Conservation (phyloP, 148 eudicot genomes). For the Camellia lanceoleosa region DNA sequence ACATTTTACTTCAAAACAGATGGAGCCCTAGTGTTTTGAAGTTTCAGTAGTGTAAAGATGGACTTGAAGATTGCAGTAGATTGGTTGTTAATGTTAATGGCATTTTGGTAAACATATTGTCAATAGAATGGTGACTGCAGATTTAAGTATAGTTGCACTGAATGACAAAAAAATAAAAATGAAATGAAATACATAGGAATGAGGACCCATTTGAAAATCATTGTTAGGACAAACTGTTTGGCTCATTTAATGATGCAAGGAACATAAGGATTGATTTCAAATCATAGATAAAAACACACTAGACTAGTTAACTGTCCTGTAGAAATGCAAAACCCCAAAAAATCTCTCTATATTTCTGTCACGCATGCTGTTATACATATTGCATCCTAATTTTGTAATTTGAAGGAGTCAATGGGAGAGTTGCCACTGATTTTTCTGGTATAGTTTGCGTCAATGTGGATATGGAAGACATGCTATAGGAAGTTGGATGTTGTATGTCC, state of each 20-base stretch:
- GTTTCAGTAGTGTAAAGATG: not conserved
- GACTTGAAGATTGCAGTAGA: slow-evolving; percentile 4
- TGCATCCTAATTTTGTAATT: not conserved
- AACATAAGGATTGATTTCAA: not conserved
- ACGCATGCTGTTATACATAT: not conserved
- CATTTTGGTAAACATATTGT: not conserved
- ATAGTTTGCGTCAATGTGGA: not conserved
- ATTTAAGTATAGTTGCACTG: not conserved
- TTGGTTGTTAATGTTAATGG: not conserved
- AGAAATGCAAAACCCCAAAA: not conserved
- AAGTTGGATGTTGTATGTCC: not conserved
- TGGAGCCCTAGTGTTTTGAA: not conserved
- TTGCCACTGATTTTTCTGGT: not conserved
- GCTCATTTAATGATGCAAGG: not conserved
- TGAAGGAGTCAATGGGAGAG: not conserved
- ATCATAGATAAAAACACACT: not conserved
- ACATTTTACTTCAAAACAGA: no score
- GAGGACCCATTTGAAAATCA: not conserved
- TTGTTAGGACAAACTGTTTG: not conserved
- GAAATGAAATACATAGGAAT: not conserved
- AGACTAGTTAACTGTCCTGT: not conserved
- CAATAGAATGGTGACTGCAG: not conserved
- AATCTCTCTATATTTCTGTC: not conserved
- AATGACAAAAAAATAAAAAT: no score
- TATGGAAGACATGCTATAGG: not conserved